These are phyloP conservation scores for Coniferiporia weirii DNA, from an alignment of 1,284 basidiomycete species.

Conservation along the genomic window DNA sequence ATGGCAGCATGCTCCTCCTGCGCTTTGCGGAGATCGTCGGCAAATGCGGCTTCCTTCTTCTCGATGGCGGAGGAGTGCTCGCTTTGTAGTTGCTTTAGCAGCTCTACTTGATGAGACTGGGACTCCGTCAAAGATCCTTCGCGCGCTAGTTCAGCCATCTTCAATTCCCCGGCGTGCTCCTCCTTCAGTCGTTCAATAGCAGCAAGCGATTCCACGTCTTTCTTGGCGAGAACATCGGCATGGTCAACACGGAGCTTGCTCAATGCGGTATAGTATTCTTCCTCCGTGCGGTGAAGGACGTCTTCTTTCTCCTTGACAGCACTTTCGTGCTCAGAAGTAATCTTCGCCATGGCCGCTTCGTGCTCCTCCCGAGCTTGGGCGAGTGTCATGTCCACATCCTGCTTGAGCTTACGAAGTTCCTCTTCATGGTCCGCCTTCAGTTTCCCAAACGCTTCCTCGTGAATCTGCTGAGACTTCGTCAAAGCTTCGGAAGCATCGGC, in stretches of 20 bases:
- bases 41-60: slow-evolving; percentile 58
- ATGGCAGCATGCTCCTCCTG: slow-evolving; percentile 55
- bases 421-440: slow-evolving; percentile 44
- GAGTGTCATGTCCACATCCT: slow-evolving; percentile 45
- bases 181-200: slow-evolving; percentile 61
- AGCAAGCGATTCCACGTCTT: slow-evolving; percentile 53
- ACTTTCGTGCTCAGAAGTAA: slow-evolving; percentile 50
- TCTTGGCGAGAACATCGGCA: slow-evolving; percentile 53
- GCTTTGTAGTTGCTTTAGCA: slow-evolving; percentile 59
- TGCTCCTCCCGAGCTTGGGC: slow-evolving; percentile 47
- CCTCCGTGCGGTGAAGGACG: slow-evolving; percentile 61
- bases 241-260: slow-evolving; percentile 68
- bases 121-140: slow-evolving; percentile 69
- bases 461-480: slow-evolving; percentile 43
- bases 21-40: slow-evolving; percentile 55
- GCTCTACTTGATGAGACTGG: slow-evolving; percentile 55
- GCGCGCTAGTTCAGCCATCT: slow-evolving; percentile 66
- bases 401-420: slow-evolving; percentile 40
- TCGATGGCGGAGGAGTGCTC: slow-evolving; percentile 60
- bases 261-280: slow-evolving; percentile 74
- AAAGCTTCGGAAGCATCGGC: slow-evolving; percentile 38
- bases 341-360: slow-evolving; percentile 42
- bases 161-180: slow-evolving; percentile 63
- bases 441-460: slow-evolving; percentile 46
- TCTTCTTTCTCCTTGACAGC: slow-evolving; percentile 57